Conservation (phyloP, 2,329 filamentous ascomycete species). For the Amphichorda felina region DNA sequence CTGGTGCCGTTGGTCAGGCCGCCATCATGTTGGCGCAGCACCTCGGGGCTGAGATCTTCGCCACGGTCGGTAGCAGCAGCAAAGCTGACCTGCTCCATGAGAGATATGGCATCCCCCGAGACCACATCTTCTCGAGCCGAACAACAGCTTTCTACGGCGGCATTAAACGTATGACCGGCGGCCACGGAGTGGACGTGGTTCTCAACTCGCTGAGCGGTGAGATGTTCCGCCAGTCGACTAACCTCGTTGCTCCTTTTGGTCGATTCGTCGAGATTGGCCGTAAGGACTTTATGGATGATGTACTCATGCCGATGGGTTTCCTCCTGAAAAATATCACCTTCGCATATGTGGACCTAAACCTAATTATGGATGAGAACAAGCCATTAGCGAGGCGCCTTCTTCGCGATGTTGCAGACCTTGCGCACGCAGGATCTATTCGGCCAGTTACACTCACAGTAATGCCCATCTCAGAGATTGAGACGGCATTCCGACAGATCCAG, state of each 20-base stretch:
- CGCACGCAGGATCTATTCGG: conserved; percentile 1
- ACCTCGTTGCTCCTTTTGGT: conserved; percentile 18
- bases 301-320: conserved; percentile 17
- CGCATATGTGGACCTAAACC: conserved; percentile 7
- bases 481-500: conserved; percentile 7
- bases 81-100: conserved; percentile 18
- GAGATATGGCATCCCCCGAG: conserved; percentile 4
- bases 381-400: conserved; percentile 3
- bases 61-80: conserved; percentile 16
- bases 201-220: conserved; percentile 17
- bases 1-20: conserved; percentile 17
- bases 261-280: conserved; percentile 13
- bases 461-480: conserved; percentile 7
- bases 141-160: conserved; percentile 10
- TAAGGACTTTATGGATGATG: conserved; percentile 20
- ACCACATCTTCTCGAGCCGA: conserved; percentile 14
- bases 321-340: conserved; percentile 15
- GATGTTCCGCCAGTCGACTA: conserved; percentile 15
- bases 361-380: background rate
- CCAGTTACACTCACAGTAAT: conserved; percentile 4
- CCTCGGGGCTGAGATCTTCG: conserved; percentile 15
- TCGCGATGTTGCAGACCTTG: background rate
- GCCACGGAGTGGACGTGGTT: conserved; percentile 18
- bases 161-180: conserved; percentile 11
- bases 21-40: conserved; percentile 14